These are phyloP conservation scores for Apiospora pterosperma DNA, from an alignment of 2,329 filamentous ascomycete species.

Conservation along the genomic window DNA sequence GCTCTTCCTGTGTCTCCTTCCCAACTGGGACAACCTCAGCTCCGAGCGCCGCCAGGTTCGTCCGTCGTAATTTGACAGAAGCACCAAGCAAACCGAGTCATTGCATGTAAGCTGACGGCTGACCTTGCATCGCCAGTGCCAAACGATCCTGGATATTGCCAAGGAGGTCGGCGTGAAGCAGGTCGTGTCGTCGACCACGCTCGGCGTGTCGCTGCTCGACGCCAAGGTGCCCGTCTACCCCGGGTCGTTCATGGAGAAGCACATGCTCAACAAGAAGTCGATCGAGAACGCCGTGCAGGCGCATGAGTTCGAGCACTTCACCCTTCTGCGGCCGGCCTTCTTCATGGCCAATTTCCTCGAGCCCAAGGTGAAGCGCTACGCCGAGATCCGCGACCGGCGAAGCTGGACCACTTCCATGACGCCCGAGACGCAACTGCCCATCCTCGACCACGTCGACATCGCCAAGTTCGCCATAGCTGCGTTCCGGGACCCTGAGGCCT, in stretches of 20 bases:
- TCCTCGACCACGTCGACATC: background rate
- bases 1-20: no score
- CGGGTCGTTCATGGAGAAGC: background rate
- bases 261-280: background rate
- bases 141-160: no score
- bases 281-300: background rate
- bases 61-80: no score
- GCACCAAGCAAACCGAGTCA: no score
- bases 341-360: slow-evolving; percentile 50
- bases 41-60: no score
- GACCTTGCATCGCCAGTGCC: no score
- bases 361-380: slow-evolving; percentile 29
- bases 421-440: background rate
- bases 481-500: background rate
- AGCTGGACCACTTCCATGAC: background rate
- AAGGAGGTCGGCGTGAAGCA: no score
- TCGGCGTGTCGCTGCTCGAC: background rate
- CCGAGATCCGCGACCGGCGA: background rate
- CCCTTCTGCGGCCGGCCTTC: slow-evolving; percentile 45
- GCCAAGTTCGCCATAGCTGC: background rate
- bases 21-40: no score
- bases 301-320: slow-evolving; percentile 38
- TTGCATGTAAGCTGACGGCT: no score
- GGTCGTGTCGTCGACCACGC: background rate
- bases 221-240: background rate